A percentile compares a stretch with the other conserved stretches of the same genome.
These are phyloP conservation scores for Agaricus sinodeliciosus DNA, from an alignment of 768 basidiomycete genomes.

Conservation along the genomic window DNA sequence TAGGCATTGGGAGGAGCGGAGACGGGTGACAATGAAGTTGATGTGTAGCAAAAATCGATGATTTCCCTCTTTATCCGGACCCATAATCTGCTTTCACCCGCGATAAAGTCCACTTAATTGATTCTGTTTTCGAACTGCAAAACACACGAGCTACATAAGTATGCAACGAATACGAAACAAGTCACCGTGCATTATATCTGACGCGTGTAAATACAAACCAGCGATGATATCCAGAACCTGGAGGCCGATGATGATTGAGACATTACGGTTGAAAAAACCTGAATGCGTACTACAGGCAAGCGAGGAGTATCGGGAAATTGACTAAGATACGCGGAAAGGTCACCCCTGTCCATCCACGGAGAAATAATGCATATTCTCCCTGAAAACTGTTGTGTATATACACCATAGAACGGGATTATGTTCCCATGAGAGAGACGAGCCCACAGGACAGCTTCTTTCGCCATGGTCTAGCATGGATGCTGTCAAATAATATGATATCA, in stretches of 20 bases:
- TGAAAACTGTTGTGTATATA: constrained; percentile 14
- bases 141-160: too few species aligned
- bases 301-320: constrained; percentile 8
- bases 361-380: constrained; percentile 13
- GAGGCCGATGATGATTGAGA: too few species aligned
- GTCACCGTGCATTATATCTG: constrained; percentile 16
- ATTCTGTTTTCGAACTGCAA: too few species aligned
- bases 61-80: too few species aligned
- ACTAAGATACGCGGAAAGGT: constrained; percentile 12
- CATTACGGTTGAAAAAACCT: too few species aligned
- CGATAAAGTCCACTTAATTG: too few species aligned
- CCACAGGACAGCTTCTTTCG: constrained; percentile 26
- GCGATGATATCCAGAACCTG: constrained; percentile 7
- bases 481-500: background rate
- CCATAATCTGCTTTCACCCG: too few species aligned
- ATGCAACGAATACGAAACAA: too few species aligned
- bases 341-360: constrained; percentile 17
- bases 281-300: constrained; percentile 9
- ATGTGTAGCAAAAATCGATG: too few species aligned
- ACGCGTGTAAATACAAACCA: constrained; percentile 17
- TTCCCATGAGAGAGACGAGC: constrained; percentile 25
- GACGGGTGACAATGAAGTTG: too few species aligned
- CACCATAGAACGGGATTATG: constrained; percentile 28
- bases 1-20: too few species aligned
- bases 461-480: background rate